Base-by-base conservation (phyloP, 2,329 filamentous ascomycete species). In the Penicillium sp. region DNA sequence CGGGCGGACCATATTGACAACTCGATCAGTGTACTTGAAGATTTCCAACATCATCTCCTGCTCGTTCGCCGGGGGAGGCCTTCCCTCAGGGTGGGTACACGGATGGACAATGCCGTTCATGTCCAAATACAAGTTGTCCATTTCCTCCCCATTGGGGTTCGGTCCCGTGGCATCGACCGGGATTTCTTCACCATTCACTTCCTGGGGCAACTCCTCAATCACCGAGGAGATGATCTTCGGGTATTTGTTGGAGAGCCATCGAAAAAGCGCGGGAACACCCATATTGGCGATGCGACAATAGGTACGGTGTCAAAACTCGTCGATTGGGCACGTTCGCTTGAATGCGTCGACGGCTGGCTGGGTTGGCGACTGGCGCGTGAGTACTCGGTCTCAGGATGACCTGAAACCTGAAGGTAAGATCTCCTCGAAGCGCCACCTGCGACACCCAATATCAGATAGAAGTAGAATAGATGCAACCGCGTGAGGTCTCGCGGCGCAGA, bases 21-120 rank as follows among this genome's bases (percentile, higher is more conserved):
- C 90, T 45, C 93, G 85, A 63, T 98, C 90, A n/a, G 93, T 98
- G 69, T 98, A 98, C 62, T 85, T 87, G 75, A 98, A 98, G 47
- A 98, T 83, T 62, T 94, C 94, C 57, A 96, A 66, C 93, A 98
- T 98, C 93, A 98, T 98, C 71, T 97, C 93, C 65, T 94, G 88
- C 72, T 98, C 93, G 46, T 93, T 91, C 59, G 84, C 86, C 8
- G 93, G 93, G 3, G 93, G 81, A 2, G 93, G 89, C 48, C 82
- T 81, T 60, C 97, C 91, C 66, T 98, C 93, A 1, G 93, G 93
- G 70, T 98, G 93, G 32, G 91, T 95, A 71, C 93, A 98, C 20
- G 94, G 94, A 73, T 98, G 93, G 25, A 98, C 93, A 53, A 98
- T 98, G 64, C 93, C 94, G 68, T 98, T 98, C 91, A 98, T 97